A percentile compares a stretch with the other conserved stretches of the same genome.
These are phyloP conservation scores for Entomortierella parvispora DNA, from an alignment of 192 early-diverging fungal genomes.

Conservation along the genomic window DNA sequence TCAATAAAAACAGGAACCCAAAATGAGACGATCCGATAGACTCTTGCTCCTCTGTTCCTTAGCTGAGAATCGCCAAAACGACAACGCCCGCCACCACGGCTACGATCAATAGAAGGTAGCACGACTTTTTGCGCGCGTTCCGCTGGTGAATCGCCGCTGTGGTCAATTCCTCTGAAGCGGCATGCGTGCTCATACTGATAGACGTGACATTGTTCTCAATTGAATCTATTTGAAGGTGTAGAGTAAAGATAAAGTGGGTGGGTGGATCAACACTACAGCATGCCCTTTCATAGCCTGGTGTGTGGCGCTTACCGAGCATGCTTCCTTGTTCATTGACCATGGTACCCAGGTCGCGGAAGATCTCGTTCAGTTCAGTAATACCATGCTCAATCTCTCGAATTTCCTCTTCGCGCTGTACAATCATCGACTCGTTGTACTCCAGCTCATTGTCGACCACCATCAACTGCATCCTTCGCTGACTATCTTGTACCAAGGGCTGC, in stretches of 20 bases:
- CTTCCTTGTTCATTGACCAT: slow-evolving; percentile 98
- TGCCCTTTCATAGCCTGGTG: no score
- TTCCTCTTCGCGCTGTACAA: slow-evolving; percentile 93
- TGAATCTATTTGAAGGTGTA: slow-evolving; percentile 71
- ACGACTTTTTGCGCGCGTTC: slow-evolving; percentile 81
- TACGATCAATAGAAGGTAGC: slow-evolving; percentile 83
- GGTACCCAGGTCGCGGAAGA: slow-evolving; percentile 95
- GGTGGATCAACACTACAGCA: neutral
- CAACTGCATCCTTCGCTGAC: slow-evolving; percentile 69
- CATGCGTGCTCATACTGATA: slow-evolving; percentile 79
- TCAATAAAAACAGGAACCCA: neutral
- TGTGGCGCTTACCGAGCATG: slow-evolving; percentile 85
- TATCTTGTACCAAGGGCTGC: slow-evolving; percentile 67
- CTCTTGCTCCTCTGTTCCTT: neutral
- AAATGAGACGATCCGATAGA: no score
- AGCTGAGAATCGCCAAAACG: slow-evolving; percentile 39
- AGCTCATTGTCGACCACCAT: slow-evolving; percentile 89
- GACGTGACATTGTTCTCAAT: slow-evolving; percentile 95
- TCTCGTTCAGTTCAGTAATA: slow-evolving; percentile 95
- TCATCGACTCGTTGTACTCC: slow-evolving; percentile 94
- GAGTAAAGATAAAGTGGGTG: no score
- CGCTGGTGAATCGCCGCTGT: slow-evolving; percentile 84
- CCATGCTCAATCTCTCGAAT: slow-evolving; percentile 92
- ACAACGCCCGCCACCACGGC: slow-evolving; percentile 66
- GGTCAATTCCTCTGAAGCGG: slow-evolving; percentile 84